Evolutionary conservation across 495 filamentous ascomycete species (phyloP).

Genomic region (Xylaria palmicola): DNA sequence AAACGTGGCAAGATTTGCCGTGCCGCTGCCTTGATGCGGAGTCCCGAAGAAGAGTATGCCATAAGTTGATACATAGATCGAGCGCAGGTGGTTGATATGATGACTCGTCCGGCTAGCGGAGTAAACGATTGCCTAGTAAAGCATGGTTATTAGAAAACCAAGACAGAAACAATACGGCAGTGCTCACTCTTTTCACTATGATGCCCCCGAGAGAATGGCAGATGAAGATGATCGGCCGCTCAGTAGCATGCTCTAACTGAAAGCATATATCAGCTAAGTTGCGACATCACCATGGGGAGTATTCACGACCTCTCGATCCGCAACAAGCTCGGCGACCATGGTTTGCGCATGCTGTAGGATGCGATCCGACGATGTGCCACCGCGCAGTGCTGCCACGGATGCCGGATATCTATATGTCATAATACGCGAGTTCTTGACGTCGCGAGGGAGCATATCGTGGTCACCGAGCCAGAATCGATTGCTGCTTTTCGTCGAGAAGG

Average conservation of each 20-base stretch:
- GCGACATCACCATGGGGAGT: neutral
- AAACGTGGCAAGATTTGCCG: constrained; percentile 7
- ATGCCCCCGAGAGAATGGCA: constrained; percentile 11
- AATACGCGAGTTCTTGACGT: constrained; percentile 6
- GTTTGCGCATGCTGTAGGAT: constrained; percentile 9
- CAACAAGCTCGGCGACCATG: constrained; percentile 9
- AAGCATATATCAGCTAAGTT: neutral
- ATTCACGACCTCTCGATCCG: constrained; percentile 7
- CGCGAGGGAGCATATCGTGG: neutral
- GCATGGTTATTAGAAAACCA: neutral
- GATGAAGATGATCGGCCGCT: constrained; percentile 8
- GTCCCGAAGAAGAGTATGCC: constrained; percentile 42
- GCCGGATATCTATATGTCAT: constrained; percentile 10
- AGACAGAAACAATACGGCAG: neutral
- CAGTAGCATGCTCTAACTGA: constrained; percentile 1
- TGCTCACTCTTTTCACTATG: constrained; percentile 7
- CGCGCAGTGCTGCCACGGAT: neutral
- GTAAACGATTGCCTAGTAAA: constrained; percentile 24
- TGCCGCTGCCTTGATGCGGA: constrained; percentile 27
- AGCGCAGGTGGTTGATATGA: constrained; percentile 31
- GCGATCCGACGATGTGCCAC: constrained; percentile 2
- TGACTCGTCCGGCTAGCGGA: constrained; percentile 23
- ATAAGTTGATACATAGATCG: constrained; percentile 39
- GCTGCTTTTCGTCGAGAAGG: constrained; percentile 14
- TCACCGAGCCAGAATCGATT: constrained; percentile 12